These are phyloP conservation scores for Cardiospermum halicacabum DNA, from an alignment of 345 rosid species.

Conservation along the genomic window DNA sequence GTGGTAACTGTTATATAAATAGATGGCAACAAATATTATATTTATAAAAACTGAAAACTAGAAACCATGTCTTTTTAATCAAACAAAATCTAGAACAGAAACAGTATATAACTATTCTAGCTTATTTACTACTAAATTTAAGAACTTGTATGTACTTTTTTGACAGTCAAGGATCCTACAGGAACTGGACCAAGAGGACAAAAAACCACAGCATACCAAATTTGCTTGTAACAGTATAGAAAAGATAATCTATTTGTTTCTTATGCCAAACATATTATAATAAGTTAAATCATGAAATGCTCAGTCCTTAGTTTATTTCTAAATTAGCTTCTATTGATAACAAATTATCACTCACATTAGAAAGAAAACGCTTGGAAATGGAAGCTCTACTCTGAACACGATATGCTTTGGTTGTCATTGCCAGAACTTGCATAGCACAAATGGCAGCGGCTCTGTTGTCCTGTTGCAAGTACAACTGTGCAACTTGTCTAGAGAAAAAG, in stretches of 20 bases:
- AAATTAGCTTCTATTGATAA: not conserved
- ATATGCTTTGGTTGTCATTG: slow-evolving; percentile 91
- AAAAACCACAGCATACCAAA: not conserved
- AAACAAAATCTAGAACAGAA: not conserved
- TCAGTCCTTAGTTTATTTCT: not conserved
- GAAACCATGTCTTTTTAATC: not conserved
- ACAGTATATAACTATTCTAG: not conserved
- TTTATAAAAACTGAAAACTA: not conserved
- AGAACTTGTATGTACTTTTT: no score
- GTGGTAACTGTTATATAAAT: not conserved
- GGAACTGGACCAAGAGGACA: no score
- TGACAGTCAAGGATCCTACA: no score
- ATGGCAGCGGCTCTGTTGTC: slow-evolving; percentile 88
- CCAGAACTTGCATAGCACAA: slow-evolving; percentile 95
- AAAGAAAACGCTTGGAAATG: slow-evolving; percentile 36
- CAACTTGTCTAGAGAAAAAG: slow-evolving; percentile 97
- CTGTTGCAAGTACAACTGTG: slow-evolving; percentile 91
- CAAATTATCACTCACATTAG: slow-evolving; percentile 39
- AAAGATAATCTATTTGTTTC: not conserved
- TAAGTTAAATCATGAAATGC: not conserved
- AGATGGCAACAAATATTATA: slow-evolving; percentile 3
- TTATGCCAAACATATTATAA: not conserved
- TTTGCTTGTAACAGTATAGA: no score
- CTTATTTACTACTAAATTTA: not conserved
- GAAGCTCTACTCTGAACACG: slow-evolving; percentile 91